These are phyloP conservation scores for Sclerotinia glacialis DNA, from an alignment of 2,329 filamentous ascomycete genomes.

Conservation along the genomic window DNA sequence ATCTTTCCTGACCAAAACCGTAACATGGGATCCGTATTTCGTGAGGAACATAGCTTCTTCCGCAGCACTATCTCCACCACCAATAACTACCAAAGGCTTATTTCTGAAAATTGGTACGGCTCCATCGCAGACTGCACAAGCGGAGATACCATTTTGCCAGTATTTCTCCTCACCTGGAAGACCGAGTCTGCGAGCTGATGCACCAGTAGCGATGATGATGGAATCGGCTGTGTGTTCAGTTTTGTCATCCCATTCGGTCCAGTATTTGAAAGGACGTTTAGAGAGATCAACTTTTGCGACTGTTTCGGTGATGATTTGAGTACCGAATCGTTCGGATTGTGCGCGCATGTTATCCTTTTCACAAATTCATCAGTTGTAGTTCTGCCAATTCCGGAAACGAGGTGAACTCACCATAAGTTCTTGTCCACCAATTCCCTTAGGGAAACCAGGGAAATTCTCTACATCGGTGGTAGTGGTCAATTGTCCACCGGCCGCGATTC, in stretches of 20 bases:
- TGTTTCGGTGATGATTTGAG: slow-evolving; percentile 89
- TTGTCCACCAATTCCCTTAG: slow-evolving; percentile 78
- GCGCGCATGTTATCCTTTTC: slow-evolving; percentile 75
- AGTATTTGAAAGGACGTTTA: slow-evolving; percentile 83
- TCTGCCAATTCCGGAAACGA: background rate
- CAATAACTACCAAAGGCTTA: slow-evolving; percentile 92
- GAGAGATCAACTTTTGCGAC: slow-evolving; percentile 85
- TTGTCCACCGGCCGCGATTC: slow-evolving; percentile 93
- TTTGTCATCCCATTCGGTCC: slow-evolving; percentile 84
- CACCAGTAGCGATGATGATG: slow-evolving; percentile 92
- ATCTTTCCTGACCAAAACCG: slow-evolving; percentile 85
- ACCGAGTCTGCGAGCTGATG: slow-evolving; percentile 79
- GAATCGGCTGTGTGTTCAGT: slow-evolving; percentile 83
- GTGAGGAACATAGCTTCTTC: slow-evolving; percentile 97
- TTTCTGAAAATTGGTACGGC: slow-evolving; percentile 96
- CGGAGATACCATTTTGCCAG: slow-evolving; percentile 96
- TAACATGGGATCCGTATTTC: slow-evolving; percentile 95
- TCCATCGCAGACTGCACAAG: slow-evolving; percentile 96
- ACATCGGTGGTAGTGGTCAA: slow-evolving; percentile 97
- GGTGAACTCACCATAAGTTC: slow-evolving; percentile 65
- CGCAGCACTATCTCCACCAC: slow-evolving; percentile 92
- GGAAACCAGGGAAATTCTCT: slow-evolving; percentile 97
- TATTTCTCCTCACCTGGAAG: slow-evolving; percentile 88
- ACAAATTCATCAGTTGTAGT: slow-evolving; percentile 3
- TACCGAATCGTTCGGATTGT: slow-evolving; percentile 90